A percentile compares a stretch with the other conserved stretches of the same genome.
Evolutionary conservation across 768 basidiomycete species (phyloP).

Genomic region (Calvatia gigantea): DNA sequence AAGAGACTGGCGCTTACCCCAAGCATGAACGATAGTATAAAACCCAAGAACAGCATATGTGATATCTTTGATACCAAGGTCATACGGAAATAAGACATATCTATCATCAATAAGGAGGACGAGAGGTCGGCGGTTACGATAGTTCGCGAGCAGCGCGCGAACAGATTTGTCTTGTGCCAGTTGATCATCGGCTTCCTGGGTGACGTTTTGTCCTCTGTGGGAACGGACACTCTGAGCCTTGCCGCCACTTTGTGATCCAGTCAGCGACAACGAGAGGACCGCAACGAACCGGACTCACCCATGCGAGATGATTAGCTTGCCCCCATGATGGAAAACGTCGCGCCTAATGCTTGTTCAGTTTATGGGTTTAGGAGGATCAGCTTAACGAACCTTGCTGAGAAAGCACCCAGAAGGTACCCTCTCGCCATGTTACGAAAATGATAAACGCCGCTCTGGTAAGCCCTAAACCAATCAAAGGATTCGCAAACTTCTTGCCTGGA

Average conservation of each 20-base stretch:
- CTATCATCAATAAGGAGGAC: slow-evolving; percentile 73
- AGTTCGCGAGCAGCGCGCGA: slow-evolving; percentile 60
- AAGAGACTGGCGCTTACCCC: slow-evolving; percentile 46
- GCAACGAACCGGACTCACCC: slow-evolving; percentile 46
- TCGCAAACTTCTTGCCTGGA: slow-evolving; percentile 86
- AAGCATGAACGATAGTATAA: slow-evolving; percentile 67
- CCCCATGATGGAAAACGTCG: slow-evolving; percentile 61
- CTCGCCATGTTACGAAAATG: slow-evolving; percentile 53
- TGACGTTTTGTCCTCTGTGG: slow-evolving; percentile 33
- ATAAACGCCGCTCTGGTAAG: slow-evolving; percentile 82
- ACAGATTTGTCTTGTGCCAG: slow-evolving; percentile 67
- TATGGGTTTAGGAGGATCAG: neutral
- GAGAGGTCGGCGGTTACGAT: slow-evolving; percentile 50
- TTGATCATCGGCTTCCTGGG: slow-evolving; percentile 59
- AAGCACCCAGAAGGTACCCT: slow-evolving; percentile 76
- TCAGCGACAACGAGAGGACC: neutral
- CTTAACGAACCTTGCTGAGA: slow-evolving; percentile 49
- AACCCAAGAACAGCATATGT: slow-evolving; percentile 59
- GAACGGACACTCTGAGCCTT: slow-evolving; percentile 56
- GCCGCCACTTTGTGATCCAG: slow-evolving; percentile 51
- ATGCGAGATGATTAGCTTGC: slow-evolving; percentile 77
- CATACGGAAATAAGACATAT: slow-evolving; percentile 71
- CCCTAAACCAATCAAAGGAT: slow-evolving; percentile 68
- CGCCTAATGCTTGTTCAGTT: slow-evolving; percentile 42
- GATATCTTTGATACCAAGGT: slow-evolving; percentile 47